These are phyloP conservation scores for Kingdonia uniflora DNA, from an alignment of 164 flowering plant species.

Conservation along the genomic window DNA sequence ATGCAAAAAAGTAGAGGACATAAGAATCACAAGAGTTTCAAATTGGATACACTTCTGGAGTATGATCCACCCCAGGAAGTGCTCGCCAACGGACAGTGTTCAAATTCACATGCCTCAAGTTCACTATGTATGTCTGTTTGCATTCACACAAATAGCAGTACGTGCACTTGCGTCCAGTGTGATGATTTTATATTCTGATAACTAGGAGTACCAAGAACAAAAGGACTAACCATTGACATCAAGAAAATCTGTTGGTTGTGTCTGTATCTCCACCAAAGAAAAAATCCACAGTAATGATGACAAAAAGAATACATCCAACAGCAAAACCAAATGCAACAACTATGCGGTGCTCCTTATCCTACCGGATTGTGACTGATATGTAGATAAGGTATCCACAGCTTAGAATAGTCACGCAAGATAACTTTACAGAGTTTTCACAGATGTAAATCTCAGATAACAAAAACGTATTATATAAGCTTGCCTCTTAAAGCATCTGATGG, in stretches of 20 bases:
- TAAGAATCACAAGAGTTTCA: too few relatives aligned
- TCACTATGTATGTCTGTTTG: background rate
- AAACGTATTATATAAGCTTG: slow-evolving; percentile 5
- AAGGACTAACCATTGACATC: slow-evolving; percentile 70
- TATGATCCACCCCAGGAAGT: too few relatives aligned
- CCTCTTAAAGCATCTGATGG: slow-evolving; percentile 64
- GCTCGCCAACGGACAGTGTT: too few relatives aligned
- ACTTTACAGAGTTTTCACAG: background rate
- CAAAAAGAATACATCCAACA: slow-evolving; percentile 44
- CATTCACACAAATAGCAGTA: background rate
- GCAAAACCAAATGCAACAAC: slow-evolving; percentile 56
- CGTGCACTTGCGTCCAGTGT: background rate
- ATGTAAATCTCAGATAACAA: slow-evolving; percentile 3
- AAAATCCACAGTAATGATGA: slow-evolving; percentile 35
- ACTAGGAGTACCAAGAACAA: background rate
- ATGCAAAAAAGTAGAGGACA: too few relatives aligned
- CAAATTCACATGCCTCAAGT: background rate
- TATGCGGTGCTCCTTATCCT: slow-evolving; percentile 28
- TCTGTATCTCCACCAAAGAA: slow-evolving; percentile 78
- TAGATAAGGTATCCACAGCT: slow-evolving; percentile 7
- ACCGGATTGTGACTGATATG: slow-evolving; percentile 38
- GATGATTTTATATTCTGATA: too few relatives aligned
- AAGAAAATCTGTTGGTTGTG: slow-evolving; percentile 75
- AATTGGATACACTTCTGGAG: too few relatives aligned
- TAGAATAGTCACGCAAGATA: slow-evolving; percentile 3